phyloP scores from a whole-genome alignment of 768 basidiomycete species.

The Kwoniella europaea region DNA sequence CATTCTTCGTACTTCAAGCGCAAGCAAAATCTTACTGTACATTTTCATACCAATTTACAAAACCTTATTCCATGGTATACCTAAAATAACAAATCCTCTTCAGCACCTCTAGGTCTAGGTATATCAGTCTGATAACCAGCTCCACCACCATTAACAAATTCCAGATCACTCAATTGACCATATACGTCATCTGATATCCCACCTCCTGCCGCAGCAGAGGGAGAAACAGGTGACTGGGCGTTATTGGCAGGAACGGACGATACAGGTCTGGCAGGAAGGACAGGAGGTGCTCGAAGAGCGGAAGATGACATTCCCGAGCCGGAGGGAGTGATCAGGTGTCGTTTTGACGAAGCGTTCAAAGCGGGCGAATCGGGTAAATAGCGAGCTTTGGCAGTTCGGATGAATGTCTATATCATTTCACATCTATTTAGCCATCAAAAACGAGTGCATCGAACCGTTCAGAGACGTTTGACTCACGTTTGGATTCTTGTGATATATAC shows the following conservation, averaged over 20 bases:
- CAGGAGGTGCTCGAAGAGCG: not conserved
- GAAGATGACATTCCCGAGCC: constrained; percentile 18
- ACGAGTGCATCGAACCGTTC: not conserved
- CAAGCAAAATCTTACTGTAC: not conserved
- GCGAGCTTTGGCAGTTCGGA: constrained; percentile 82
- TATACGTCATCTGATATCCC: constrained; percentile 69
- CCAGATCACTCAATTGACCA: constrained; percentile 69
- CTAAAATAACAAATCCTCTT: constrained; percentile 72
- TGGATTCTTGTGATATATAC: constrained; percentile 97
- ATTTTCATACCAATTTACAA: not conserved
- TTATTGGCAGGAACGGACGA: constrained; percentile 37
- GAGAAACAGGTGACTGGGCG: constrained; percentile 15
- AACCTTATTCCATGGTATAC: not conserved
- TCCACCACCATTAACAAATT: constrained; percentile 40
- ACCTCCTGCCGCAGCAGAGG: not conserved
- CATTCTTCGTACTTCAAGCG: not conserved
- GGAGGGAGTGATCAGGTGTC: constrained; percentile 51
- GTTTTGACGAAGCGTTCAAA: constrained; percentile 76
- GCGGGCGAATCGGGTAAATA: constrained; percentile 86
- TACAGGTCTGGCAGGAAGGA: constrained; percentile 43
- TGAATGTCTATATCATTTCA: constrained; percentile 72
- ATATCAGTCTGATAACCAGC: constrained; percentile 66
- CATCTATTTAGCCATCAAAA: not conserved
- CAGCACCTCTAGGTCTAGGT: constrained; percentile 68
- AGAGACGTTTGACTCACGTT: constrained; percentile 60